Evolutionary conservation across 192 early-diverging fungal species (phyloP).

Genomic region (Helicostylum pulchrum): DNA sequence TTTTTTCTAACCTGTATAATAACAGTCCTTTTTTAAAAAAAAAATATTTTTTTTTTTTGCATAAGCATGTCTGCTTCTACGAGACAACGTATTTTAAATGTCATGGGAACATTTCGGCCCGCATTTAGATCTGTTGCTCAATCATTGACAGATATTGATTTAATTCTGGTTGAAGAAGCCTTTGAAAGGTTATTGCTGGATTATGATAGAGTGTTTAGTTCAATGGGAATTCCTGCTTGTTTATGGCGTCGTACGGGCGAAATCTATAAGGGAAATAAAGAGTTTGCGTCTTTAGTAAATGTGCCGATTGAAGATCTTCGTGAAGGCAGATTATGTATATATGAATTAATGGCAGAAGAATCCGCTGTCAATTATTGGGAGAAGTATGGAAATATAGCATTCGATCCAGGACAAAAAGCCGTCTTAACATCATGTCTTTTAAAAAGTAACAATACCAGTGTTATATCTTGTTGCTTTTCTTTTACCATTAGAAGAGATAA

Average conservation of each 20-base stretch:
- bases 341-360: conserved; percentile 85
- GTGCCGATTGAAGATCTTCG: conserved; percentile 79
- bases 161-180: conserved; percentile 92
- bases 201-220: conserved; percentile 92
- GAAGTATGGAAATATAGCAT: conserved; percentile 97
- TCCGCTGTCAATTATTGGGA: conserved; percentile 98
- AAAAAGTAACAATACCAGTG: conserved; percentile 46
- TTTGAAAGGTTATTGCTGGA: conserved; percentile 94
- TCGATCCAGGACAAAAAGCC: conserved; percentile 94
- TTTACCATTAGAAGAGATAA: conserved; percentile 94
- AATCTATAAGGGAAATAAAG: conserved; percentile 94
- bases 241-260: conserved; percentile 96
- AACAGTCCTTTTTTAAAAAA: neutral
- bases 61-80: conserved; percentile 66
- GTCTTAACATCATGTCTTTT: conserved; percentile 92
- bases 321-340: conserved; percentile 59
- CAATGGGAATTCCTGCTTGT: conserved; percentile 94
- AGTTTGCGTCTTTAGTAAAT: conserved; percentile 87
- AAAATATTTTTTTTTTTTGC: conserved; percentile 1
- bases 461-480: conserved; percentile 85
- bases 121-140: conserved; percentile 85
- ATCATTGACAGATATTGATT: conserved; percentile 87
- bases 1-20: neutral
- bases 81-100: conserved; percentile 78
- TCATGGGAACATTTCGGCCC: conserved; percentile 87